Percentiles rank a stretch among this genome's conserved stretches.
phyloP scores from a whole-genome alignment of 441 rosid genomes.

The Sinapis alba region DNA sequence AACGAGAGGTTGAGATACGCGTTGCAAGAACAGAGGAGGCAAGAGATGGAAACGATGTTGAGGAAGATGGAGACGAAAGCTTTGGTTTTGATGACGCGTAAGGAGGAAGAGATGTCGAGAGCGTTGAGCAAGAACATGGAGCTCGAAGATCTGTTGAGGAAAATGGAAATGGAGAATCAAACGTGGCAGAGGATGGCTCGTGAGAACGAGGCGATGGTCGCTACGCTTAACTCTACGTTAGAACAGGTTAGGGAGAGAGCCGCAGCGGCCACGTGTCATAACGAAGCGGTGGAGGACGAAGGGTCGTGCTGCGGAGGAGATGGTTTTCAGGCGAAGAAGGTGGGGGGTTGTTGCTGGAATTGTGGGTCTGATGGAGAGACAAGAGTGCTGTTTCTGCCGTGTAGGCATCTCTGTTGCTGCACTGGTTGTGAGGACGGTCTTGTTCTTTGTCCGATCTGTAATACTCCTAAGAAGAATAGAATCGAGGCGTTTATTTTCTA shows the following conservation, averaged over 20 bases:
- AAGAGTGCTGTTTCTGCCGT: conserved; percentile 74
- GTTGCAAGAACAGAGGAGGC: conserved; percentile 67
- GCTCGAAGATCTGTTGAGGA: conserved; percentile 53
- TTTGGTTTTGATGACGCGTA: conserved; percentile 49
- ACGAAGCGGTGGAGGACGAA: conserved; percentile 28
- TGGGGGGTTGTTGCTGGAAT: conserved; percentile 40
- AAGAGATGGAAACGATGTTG: conserved; percentile 44
- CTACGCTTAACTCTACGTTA: conserved; percentile 52
- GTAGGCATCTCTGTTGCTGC: conserved; percentile 89
- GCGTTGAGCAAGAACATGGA: conserved; percentile 56
- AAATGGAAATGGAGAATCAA: conserved; percentile 65
- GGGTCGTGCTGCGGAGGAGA: conserved; percentile 17
- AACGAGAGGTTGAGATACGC: conserved; percentile 60
- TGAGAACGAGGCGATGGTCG: conserved; percentile 63
- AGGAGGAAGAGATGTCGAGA: conserved; percentile 64
- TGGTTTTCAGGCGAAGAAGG: conserved; percentile 15
- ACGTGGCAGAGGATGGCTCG: conserved; percentile 72
- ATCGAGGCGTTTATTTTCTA: conserved; percentile 65
- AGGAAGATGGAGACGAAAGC: conserved; percentile 53
- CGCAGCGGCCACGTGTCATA: conserved; percentile 49
- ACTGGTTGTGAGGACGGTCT: conserved; percentile 56
- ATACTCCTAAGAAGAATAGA: conserved; percentile 60
- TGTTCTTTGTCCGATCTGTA: conserved; percentile 72
- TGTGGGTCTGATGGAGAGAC: conserved; percentile 37
- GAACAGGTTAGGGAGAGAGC: conserved; percentile 55